Conservation (phyloP, 2,329 filamentous ascomycete genomes). For the Phaeosphaeria sp. region DNA sequence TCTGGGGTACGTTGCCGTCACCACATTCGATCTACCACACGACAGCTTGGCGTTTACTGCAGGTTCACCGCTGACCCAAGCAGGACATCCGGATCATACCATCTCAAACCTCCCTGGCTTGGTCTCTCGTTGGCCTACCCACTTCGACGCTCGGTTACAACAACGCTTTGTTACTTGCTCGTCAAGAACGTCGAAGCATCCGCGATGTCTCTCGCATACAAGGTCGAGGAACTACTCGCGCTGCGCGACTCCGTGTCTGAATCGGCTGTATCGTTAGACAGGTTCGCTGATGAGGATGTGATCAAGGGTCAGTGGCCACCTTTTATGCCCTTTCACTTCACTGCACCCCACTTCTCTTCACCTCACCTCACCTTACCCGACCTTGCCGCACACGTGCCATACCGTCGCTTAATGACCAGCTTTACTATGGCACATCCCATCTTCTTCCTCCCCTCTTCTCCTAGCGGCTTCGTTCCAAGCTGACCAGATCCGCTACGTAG, state of each 20-base stretch:
- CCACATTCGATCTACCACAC: background rate
- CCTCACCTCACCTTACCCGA: background rate
- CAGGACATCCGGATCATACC: slow-evolving; percentile 48
- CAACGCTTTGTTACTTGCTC: slow-evolving; percentile 12
- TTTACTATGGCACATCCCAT: background rate
- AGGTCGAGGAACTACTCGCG: slow-evolving; percentile 50
- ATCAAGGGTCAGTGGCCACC: slow-evolving; percentile 47
- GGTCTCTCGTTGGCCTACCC: slow-evolving; percentile 13
- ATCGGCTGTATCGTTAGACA: slow-evolving; percentile 51
- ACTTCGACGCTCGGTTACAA: slow-evolving; percentile 8
- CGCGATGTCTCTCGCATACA: slow-evolving; percentile 46
- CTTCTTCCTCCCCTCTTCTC: background rate
- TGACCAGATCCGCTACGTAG: slow-evolving; percentile 20
- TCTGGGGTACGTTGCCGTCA: slow-evolving; percentile 35
- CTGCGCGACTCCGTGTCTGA: slow-evolving; percentile 50
- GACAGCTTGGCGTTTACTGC: background rate
- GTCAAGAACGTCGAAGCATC: slow-evolving; percentile 10
- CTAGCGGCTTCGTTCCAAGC: background rate
- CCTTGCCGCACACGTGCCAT: background rate
- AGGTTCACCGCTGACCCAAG: slow-evolving; percentile 7
- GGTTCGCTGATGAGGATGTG: slow-evolving; percentile 50
- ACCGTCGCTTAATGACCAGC: background rate
- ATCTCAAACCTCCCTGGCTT: slow-evolving; percentile 37
- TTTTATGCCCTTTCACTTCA: slow-evolving; percentile 11
- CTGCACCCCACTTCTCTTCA: slow-evolving; percentile 7